Base-by-base conservation (phyloP, 139 green algal species). In the Picochlorum sp. region DNA sequence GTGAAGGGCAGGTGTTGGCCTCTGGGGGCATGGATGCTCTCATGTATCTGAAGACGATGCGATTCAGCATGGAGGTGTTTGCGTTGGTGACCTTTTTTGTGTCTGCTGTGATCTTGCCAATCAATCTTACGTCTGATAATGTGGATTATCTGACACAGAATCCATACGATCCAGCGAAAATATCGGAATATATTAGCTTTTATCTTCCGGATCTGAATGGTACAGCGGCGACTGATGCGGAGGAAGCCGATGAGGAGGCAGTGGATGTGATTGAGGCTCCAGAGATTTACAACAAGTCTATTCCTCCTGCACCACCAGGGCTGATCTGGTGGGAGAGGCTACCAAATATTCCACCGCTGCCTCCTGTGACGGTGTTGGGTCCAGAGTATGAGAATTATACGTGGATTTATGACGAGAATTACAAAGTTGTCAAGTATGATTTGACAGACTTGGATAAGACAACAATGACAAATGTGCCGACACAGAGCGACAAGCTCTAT, bases 281-380 rank as follows among this genome's bases (percentile, higher is more conserved):
- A 44, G 47, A 80, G 15, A 70, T 79, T 20, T 76, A 71, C 45
- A 70, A 82, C 63, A 16, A 49, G 18, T 20, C 45, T 20, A 45
- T 67, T 16, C 62, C 62, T 20, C 62, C 64, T 26, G 63, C 76
- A 0, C 76, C 76, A 10, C 60, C 72, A 20, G 76, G 76, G 7
- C 65, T 82, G n/a, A 16, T 67, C 18, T 82, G 76, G 76, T 82
- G 72, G 72, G 21, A 75, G 3, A 81, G 80, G 38, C 34, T 37
- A 3, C 30, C 31, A 34, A 57, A 44, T 24, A 60, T 71, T 6
- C 72, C 76, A 24, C 56, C 30, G 9, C 26, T 62, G 15, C 30
- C 56, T 28, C n/a, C 21, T 47, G 15, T 45, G 10, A 45, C 11
- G 1, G 28, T 26, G 2, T 28, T 47, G 41, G 56, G 56, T 24